Evolutionary conservation across 2,329 filamentous ascomycete species (phyloP), one percentile per base, ranked within the genome.

Genomic region (Stemphylium beticola): DNA sequence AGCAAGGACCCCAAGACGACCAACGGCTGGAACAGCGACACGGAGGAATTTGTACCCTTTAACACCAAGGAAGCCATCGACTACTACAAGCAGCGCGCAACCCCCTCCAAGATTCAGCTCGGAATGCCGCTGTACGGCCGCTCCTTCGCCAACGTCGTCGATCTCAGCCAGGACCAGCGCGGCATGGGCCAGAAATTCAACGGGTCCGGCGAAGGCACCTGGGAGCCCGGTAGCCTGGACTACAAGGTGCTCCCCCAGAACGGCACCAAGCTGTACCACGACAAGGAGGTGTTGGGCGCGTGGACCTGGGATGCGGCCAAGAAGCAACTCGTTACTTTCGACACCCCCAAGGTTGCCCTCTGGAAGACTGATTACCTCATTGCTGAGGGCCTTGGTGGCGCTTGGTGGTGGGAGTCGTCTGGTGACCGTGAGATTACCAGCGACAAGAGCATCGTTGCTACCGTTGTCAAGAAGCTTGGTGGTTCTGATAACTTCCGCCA

Each of bases 141-240:
- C 43, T 60, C 62, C 1, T 72, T 69, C 29, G 61, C 59, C 22
- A 66, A 71, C 47, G 64, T 62, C 18, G 43, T 61, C 17, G 67
- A 66, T 11, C 50, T 65, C 22, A 58, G 52, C 54, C 48, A 42
- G 33, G 37, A 50, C 15, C 33, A 36, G 17, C 82, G 89, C 34
- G 92, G 91, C 0, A 40, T 61, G 14, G 68, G 67, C 12, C 57
- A 64, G 37, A 47, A 26, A 9, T 72, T 70, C 62, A 66, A 61
- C 37, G 69, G 69, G 36, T 60, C 61, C 7, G 64, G 67, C 26
- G 46, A 60, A 4, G 68, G 69, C 8, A 62, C 57, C 5, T 71
- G 60, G 56, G 68, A 69, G 47, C 42, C 60, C 1, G 69, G 69
- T 20, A 54, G 57, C n/a, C 58, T 64, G 8, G 69, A 72, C 54